A percentile compares a stretch with the other conserved stretches of the same genome.
These are phyloP conservation scores for Artomyces pyxidatus DNA, from an alignment of 768 basidiomycete species.

Conservation along the genomic window DNA sequence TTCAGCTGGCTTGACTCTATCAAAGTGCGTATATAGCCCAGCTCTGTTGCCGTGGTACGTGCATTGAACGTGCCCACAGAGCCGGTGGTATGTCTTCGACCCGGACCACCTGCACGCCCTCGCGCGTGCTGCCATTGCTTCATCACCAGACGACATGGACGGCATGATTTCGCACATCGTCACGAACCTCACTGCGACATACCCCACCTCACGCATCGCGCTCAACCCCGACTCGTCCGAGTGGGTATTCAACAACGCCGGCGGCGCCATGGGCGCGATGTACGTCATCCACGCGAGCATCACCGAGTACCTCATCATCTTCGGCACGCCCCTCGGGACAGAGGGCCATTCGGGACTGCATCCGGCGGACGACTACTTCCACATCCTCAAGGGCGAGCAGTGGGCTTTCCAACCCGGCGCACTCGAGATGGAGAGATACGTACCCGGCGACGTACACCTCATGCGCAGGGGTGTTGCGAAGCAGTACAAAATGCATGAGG, in stretches of 20 bases:
- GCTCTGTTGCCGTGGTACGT: background rate
- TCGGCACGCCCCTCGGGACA: constrained; percentile 93
- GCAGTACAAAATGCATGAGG: constrained; percentile 97
- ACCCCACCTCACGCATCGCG: constrained; percentile 52
- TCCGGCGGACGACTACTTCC: constrained; percentile 96
- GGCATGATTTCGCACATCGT: constrained; percentile 80
- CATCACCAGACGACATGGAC: constrained; percentile 53
- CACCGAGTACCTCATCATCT: constrained; percentile 95
- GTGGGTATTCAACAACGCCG: constrained; percentile 97
- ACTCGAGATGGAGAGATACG: constrained; percentile 80
- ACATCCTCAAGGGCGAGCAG: constrained; percentile 90
- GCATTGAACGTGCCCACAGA: constrained; percentile 30
- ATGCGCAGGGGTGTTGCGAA: constrained; percentile 78
- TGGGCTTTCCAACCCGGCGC: constrained; percentile 85
- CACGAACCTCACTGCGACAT: constrained; percentile 64
- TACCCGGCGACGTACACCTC: constrained; percentile 77
- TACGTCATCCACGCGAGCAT: constrained; percentile 95
- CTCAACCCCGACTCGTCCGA: constrained; percentile 53
- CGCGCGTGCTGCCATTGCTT: constrained; percentile 62
- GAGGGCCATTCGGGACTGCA: constrained; percentile 94
- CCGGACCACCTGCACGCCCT: constrained; percentile 65
- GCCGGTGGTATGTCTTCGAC: constrained; percentile 84
- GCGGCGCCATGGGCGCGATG: constrained; percentile 98
- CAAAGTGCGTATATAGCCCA: constrained; percentile 1
- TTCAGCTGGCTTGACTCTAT: constrained; percentile 8